Evolutionary conservation across 176 grass and related monocot genomes (phyloP).

Genomic region (Eragrostis nindensis): DNA sequence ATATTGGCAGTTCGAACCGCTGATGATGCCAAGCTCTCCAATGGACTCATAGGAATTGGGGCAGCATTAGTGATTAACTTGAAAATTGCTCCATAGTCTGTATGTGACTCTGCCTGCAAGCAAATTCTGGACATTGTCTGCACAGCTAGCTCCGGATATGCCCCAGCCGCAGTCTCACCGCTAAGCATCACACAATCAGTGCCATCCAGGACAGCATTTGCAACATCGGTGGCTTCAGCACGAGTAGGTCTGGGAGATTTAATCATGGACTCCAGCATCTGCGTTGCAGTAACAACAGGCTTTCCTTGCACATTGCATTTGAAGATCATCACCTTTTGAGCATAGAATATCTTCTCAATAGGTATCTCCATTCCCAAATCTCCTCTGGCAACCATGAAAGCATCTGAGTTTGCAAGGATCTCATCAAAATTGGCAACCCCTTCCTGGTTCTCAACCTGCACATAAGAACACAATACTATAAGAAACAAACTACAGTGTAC

Average conservation of each 20-base stretch:
- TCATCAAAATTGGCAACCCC: slow-evolving; percentile 92
- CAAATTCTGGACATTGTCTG: slow-evolving; percentile 84
- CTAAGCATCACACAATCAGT: slow-evolving; percentile 90
- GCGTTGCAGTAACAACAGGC: slow-evolving; percentile 88
- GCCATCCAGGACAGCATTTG: slow-evolving; percentile 87
- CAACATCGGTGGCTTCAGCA: slow-evolving; percentile 85
- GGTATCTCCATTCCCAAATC: slow-evolving; percentile 96
- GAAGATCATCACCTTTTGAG: slow-evolving; percentile 89
- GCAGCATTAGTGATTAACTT: slow-evolving; percentile 57
- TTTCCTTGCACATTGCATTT: slow-evolving; percentile 90
- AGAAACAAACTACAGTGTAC: slow-evolving; percentile 22
- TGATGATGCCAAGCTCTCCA: slow-evolving; percentile 91
- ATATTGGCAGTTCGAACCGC: slow-evolving; percentile 67
- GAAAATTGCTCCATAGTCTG: slow-evolving; percentile 63
- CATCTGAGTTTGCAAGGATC: slow-evolving; percentile 80
- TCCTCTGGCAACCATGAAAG: slow-evolving; percentile 85
- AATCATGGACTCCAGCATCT: slow-evolving; percentile 96
- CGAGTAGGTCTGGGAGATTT: slow-evolving; percentile 86
- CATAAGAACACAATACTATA: slow-evolving; percentile 18
- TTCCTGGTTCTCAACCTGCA: slow-evolving; percentile 90
- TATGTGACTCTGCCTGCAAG: slow-evolving; percentile 62
- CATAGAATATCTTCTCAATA: slow-evolving; percentile 89
- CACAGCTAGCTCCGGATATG: slow-evolving; percentile 77
- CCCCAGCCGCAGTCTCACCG: slow-evolving; percentile 84
- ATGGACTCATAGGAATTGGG: slow-evolving; percentile 63